Base-by-base conservation (phyloP, 1,284 basidiomycete species). In the Mycosarcoma maydis region DNA sequence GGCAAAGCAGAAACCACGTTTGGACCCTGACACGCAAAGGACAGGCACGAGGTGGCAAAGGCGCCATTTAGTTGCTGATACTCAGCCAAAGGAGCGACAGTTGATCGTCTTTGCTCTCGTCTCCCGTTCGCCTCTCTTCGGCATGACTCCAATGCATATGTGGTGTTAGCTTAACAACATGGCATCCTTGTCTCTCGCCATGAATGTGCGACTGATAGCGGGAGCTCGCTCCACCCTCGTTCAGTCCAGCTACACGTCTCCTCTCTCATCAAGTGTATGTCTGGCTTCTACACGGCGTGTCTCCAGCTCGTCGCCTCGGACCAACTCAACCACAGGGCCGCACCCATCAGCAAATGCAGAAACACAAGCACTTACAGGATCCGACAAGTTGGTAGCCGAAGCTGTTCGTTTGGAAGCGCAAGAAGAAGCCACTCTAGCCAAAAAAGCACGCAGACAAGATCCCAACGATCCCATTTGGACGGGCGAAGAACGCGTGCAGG, bases 401-500 rank as follows among this genome's bases (percentile, higher is more conserved):
- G 66, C 66, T 1, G 17, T 51, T 4, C 50, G 36, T 2, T 30
- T 54, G 10, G 59, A 69, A 33, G 51, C 22, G 14, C 50, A 58
- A 26, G 66, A 69, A 46, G 43, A 50, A 17, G 33, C 39, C 2
- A 22, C 26, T 0, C 46, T 68, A 7, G 20, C 41, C 6, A 8
- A 14, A 0, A 16, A 33, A 2, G 22, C 45, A 2, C 41, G 37
- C 2, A 2, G 1, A 6, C 60, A 40, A 7, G 66, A 69, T 26
- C 60, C 71, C 3, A 57, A 54, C 23, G 75, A 75, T 52, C 64
- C 69, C 3, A 34, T 68, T 8, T 78, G 77, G 76, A 72, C 72
- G 3, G 77, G 76, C 20, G 74, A 78, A 10, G 77, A 79, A 38
- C 52, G 76, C 1, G 33, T 77, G 0, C 70, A 78, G 38, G 74